A percentile compares a stretch with the other conserved stretches of the same genome.
These are phyloP conservation scores for Monosporascus sp. DNA, from an alignment of 2,329 filamentous ascomycete genomes.

Conservation along the genomic window DNA sequence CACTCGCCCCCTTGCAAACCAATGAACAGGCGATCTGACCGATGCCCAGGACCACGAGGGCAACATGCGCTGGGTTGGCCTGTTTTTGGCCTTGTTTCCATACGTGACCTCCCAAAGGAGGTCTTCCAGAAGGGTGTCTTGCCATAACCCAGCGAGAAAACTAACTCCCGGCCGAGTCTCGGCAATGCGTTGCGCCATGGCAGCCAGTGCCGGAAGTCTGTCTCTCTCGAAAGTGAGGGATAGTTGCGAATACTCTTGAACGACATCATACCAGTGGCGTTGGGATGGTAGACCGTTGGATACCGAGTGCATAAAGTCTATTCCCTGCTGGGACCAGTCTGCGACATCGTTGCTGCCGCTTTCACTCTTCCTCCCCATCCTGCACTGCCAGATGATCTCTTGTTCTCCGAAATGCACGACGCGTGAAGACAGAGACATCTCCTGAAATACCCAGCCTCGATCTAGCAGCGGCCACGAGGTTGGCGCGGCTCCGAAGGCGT, in stretches of 20 bases:
- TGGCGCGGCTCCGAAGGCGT: not conserved
- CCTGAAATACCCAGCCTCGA: slow-evolving; percentile 18
- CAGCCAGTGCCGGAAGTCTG: slow-evolving; percentile 8
- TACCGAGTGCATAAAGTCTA: too few relatives aligned
- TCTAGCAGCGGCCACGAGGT: slow-evolving; percentile 8
- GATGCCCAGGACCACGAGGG: slow-evolving; percentile 12
- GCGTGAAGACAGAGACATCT: slow-evolving; percentile 14
- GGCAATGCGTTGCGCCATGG: slow-evolving; percentile 3
- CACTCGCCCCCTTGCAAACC: not conserved
- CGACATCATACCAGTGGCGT: not conserved
- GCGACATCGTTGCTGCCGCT: slow-evolving; percentile 6
- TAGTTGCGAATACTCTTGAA: slow-evolving; percentile 7
- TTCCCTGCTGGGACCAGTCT: not conserved
- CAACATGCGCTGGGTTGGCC: not conserved
- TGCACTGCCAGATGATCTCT: slow-evolving; percentile 17
- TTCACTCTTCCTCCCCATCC: slow-evolving; percentile 5
- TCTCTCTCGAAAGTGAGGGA: slow-evolving; percentile 8
- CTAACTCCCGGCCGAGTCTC: not conserved
- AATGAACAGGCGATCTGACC: slow-evolving; percentile 3
- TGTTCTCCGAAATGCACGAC: slow-evolving; percentile 12
- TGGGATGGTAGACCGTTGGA: not conserved
- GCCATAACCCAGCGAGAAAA: slow-evolving; percentile 8
- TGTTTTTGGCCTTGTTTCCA: not conserved
- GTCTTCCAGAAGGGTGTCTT: slow-evolving; percentile 3
- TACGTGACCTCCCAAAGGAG: slow-evolving; percentile 3